These are phyloP conservation scores for Eugenia klotzschiana DNA, from an alignment of 441 rosid genomes.

Conservation along the genomic window DNA sequence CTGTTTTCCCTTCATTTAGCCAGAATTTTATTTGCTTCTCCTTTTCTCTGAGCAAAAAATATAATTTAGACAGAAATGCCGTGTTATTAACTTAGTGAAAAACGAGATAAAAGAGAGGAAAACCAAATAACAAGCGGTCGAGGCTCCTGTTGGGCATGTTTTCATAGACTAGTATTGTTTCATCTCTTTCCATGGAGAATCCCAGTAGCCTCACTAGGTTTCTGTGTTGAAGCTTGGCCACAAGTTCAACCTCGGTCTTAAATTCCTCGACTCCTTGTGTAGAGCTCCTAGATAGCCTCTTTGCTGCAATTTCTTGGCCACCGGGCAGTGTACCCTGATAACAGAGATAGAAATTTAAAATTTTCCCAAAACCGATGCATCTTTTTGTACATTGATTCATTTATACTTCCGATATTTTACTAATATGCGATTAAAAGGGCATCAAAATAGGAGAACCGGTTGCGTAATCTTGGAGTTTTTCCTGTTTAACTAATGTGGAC, in stretches of 20 bases:
- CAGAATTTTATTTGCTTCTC: not conserved
- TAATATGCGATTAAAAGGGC: not conserved
- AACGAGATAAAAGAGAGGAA: not conserved
- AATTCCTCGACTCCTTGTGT: not conserved
- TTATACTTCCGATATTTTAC: not conserved
- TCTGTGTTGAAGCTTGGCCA: not conserved
- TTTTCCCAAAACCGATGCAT: not conserved
- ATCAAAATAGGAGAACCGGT: not conserved
- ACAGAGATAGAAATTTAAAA: not conserved
- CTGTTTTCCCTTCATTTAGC: not conserved
- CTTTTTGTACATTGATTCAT: not conserved
- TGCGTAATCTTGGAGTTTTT: not conserved
- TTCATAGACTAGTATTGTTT: not conserved
- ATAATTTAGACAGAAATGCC: not conserved
- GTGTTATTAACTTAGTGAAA: not conserved
- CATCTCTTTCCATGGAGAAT: not conserved
- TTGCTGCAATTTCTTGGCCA: not conserved
- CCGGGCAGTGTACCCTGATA: not conserved
- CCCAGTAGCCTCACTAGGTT: not conserved
- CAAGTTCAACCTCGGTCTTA: not conserved
- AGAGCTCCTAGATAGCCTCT: not conserved
- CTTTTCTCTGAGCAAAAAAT: not conserved
- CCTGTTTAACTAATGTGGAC: not conserved
- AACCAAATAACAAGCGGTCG: not conserved
- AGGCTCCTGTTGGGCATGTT: not conserved